phyloP scores from a whole-genome alignment of 768 basidiomycete genomes.

The Podaxis mareebaensis region DNA sequence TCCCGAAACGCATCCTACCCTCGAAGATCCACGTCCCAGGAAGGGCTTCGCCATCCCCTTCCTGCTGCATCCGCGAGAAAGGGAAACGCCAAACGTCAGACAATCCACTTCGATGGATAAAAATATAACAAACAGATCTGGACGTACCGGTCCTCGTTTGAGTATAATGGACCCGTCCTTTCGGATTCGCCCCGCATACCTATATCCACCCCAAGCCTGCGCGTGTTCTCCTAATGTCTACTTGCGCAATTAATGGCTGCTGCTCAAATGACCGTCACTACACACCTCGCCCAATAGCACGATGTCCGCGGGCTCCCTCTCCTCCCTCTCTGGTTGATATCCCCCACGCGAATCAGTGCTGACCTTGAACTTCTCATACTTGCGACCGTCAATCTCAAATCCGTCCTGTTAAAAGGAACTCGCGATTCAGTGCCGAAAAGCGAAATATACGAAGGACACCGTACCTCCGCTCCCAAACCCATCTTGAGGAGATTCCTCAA shows the following conservation, averaged over 20 bases:
- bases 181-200: slow-evolving; percentile 57
- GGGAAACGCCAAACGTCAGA: slow-evolving; percentile 13
- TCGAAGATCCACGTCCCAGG: slow-evolving; percentile 57
- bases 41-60: slow-evolving; percentile 35
- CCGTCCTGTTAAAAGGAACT: background rate
- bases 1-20: slow-evolving; percentile 50
- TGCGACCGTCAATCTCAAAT: slow-evolving; percentile 17
- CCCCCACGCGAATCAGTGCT: background rate
- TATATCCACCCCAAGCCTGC: slow-evolving; percentile 67
- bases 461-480: slow-evolving; percentile 4
- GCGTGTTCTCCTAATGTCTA: slow-evolving; percentile 58
- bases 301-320: slow-evolving; percentile 29
- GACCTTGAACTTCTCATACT: slow-evolving; percentile 18
- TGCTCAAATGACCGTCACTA: slow-evolving; percentile 9
- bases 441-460: background rate
- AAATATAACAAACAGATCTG: background rate
- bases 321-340: slow-evolving; percentile 2
- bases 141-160: slow-evolving; percentile 60
- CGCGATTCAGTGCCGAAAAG: background rate
- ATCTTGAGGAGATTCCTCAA: background rate
- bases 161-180: slow-evolving; percentile 61
- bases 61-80: slow-evolving; percentile 35
- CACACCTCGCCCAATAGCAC: slow-evolving; percentile 44
- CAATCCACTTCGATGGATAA: background rate
- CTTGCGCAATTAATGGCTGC: slow-evolving; percentile 17